Evolutionary conservation across 1,284 basidiomycete species (phyloP), one percentile per base, ranked within the genome.

Genomic region (Cystobasidium sp.): DNA sequence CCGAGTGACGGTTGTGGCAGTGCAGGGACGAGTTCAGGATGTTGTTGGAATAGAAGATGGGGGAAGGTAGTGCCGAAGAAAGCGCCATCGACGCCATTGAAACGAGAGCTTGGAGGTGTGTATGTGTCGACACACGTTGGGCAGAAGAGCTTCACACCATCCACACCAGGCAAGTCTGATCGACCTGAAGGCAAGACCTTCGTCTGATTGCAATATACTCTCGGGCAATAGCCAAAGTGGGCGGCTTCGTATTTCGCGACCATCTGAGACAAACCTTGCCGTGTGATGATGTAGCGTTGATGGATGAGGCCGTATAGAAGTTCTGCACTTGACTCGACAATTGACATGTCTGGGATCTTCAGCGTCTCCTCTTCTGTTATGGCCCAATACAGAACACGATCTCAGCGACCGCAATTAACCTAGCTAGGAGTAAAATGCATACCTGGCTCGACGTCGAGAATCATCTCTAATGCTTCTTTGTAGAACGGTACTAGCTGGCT

Each of bases 401-500:
- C 6, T 31, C n/a, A 8, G 56, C 37, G 14, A 37, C 14, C 8
- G 12, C 3, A 14, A 20, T 43, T 20, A 20, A 56, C 55, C 18
- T 20, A 62, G 12, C 46, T 49, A 31, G 1, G 5, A 44, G 3
- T 39, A 31, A 6, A 41, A 5, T 16, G 43, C 61, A 8, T 83
- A 94, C 94, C 94, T 84, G 97, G 93, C 84, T 99, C 97, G 67
- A 99, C 96, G 83, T 99, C 97, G 75, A 99, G 84, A n/a, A 99
- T 94, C 97, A 99, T 99, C 85, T 99, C 97, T 88, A 99, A 90
- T 39, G 97, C 97, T 83, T 99, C 97, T 83, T 97, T 95, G 93
- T 97, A 99, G 82, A 99, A 99, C 9, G 97, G 86, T 0, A 99
- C 95, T 87, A 97, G 90, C 20, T 89, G 88, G 82, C 94, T 95